Percentiles rank a stretch among this genome's conserved stretches.
phyloP scores from a whole-genome alignment of 2,329 filamentous ascomycete species.

The Colletotrichum magnum region DNA sequence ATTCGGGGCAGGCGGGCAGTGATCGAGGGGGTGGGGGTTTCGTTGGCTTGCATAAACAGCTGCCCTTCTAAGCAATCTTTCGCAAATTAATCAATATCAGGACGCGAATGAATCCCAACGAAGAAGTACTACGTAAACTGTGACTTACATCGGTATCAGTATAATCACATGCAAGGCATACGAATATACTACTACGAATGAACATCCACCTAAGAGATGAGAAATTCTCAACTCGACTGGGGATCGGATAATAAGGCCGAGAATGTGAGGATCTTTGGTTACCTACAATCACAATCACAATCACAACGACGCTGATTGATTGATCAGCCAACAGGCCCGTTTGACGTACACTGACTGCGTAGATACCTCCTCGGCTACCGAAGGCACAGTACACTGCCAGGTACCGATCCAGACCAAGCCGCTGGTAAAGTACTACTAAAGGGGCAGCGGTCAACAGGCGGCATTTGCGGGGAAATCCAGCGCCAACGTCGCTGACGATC shows the following conservation, averaged over 20 bases:
- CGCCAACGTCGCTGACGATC: constrained; percentile 27
- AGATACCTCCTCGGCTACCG: too few relatives aligned
- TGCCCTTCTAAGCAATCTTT: constrained; percentile 14
- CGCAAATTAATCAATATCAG: neutral
- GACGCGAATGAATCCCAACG: too few relatives aligned
- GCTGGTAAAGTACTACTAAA: constrained; percentile 8
- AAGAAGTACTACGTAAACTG: too few relatives aligned
- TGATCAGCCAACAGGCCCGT: neutral
- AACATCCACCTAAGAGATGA: too few relatives aligned
- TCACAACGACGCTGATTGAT: constrained; percentile 10
- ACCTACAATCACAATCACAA: neutral
- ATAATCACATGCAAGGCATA: too few relatives aligned
- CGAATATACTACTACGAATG: too few relatives aligned
- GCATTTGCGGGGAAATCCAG: constrained; percentile 36
- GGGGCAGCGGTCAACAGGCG: constrained; percentile 32
- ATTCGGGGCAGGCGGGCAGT: neutral
- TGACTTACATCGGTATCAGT: too few relatives aligned
- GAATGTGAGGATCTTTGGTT: too few relatives aligned
- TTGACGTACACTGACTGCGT: neutral
- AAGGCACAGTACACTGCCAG: neutral
- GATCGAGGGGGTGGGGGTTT: neutral
- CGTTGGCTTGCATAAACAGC: constrained; percentile 5
- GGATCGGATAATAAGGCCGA: too few relatives aligned
- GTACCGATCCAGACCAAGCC: constrained; percentile 16
- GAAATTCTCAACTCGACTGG: too few relatives aligned